Conservation (phyloP, 2,329 filamentous ascomycete species). For the Cadophora gregata region DNA sequence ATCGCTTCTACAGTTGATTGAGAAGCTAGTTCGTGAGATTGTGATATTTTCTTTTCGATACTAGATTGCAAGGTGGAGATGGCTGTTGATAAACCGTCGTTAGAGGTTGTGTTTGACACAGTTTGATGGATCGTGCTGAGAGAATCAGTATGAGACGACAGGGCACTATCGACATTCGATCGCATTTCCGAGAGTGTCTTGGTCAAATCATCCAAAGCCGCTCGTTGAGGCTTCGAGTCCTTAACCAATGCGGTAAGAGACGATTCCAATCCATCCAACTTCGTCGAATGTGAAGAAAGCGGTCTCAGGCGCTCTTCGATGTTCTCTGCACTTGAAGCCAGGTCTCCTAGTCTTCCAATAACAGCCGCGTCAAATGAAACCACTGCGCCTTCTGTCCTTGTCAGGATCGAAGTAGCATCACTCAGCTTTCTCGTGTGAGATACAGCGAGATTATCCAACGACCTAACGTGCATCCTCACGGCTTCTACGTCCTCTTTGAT, state of each 20-base stretch:
- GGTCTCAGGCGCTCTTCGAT: constrained; percentile 15
- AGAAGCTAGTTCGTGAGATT: not conserved
- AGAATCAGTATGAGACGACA: constrained; percentile 19
- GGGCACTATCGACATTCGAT: constrained; percentile 17
- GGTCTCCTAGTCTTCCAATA: constrained; percentile 10
- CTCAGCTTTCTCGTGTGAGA: constrained; percentile 20
- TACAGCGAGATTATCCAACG: constrained; percentile 22
- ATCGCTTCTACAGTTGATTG: constrained; percentile 15
- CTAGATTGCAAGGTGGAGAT: constrained; percentile 5
- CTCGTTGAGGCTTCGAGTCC: constrained; percentile 13
- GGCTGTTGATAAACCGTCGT: constrained; percentile 6
- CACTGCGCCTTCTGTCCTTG: constrained; percentile 15
- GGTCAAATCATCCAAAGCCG: constrained; percentile 11
- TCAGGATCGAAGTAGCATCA: constrained; percentile 9
- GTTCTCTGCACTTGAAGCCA: constrained; percentile 10
- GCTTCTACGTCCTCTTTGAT: constrained; percentile 29
- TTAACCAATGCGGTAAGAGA: not conserved
- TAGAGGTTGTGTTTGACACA: constrained; percentile 4
- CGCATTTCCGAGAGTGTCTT: constrained; percentile 17
- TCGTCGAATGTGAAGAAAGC: constrained; percentile 7
- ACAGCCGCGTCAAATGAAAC: not conserved
- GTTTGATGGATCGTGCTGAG: constrained; percentile 13
- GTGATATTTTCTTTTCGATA: constrained; percentile 19
- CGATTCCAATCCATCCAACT: constrained; percentile 18
- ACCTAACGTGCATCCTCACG: constrained; percentile 24